Evolutionary conservation across 2,329 filamentous ascomycete species (phyloP).

Genomic region (Paecilomyces sp.): DNA sequence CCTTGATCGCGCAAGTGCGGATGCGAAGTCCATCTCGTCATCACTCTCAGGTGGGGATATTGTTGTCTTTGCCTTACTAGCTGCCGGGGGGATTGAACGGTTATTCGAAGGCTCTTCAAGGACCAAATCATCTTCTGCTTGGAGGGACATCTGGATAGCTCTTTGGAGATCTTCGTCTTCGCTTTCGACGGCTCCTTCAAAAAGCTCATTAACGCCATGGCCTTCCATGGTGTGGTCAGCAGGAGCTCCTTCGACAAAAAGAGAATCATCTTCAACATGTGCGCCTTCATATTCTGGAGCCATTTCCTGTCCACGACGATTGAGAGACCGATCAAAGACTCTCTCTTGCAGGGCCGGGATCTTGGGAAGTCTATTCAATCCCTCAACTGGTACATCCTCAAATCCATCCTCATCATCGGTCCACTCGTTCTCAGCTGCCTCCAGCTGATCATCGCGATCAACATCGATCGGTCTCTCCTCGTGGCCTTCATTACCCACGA

Average conservation of each 20-base stretch:
- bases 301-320: conserved; percentile 16
- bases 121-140: conserved; percentile 36
- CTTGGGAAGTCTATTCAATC: conserved; percentile 75
- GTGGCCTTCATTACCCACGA: conserved; percentile 77
- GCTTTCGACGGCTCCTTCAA: conserved; percentile 38
- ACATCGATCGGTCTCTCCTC: conserved; percentile 88
- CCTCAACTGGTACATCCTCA: conserved; percentile 88
- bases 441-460: conserved; percentile 53
- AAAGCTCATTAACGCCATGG: conserved; percentile 48
- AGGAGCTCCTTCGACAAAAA: conserved; percentile 48
- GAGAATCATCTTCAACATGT: conserved; percentile 41
- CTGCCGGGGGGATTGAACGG: conserved; percentile 42
- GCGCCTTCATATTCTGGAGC: conserved; percentile 1
- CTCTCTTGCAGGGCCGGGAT: conserved; percentile 33
- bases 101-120: conserved; percentile 30
- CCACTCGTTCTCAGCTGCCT: conserved; percentile 49
- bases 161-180: conserved; percentile 70
- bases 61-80: conserved; percentile 18
- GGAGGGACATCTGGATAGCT: conserved; percentile 80
- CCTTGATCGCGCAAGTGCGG: conserved; percentile 66
- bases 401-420: conserved; percentile 71
- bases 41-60: conserved; percentile 49
- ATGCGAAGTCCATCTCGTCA: conserved; percentile 69
- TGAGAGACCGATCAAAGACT: conserved; percentile 28
- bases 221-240: conserved; percentile 16